A percentile compares a stretch with the other conserved stretches of the same genome.
Conservation (phyloP, 2,329 filamentous ascomycete species). For the Alternaria burnsii region DNA sequence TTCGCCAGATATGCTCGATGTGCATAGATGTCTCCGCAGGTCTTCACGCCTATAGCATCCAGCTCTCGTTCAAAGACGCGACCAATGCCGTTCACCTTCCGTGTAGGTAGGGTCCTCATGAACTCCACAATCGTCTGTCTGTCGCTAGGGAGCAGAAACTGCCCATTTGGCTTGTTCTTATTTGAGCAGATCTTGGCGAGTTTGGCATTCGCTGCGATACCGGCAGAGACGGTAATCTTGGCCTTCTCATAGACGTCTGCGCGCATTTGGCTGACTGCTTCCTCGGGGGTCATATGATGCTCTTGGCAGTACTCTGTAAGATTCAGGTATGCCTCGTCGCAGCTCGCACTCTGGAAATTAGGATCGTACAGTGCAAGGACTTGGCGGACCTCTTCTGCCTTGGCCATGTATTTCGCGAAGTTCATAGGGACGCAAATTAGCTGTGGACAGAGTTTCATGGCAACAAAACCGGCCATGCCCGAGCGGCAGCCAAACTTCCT, state of each 20-base stretch:
- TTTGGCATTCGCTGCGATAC: constrained; percentile 91
- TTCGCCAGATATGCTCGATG: constrained; percentile 76
- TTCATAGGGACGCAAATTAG: constrained; percentile 84
- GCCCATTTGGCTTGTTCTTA: constrained; percentile 94
- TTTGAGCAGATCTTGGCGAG: constrained; percentile 96
- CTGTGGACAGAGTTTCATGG: constrained; percentile 89
- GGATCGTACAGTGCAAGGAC: constrained; percentile 89
- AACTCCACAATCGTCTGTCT: constrained; percentile 80
- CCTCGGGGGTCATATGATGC: constrained; percentile 73
- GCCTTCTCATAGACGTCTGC: constrained; percentile 77
- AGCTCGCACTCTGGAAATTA: constrained; percentile 89
- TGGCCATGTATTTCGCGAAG: constrained; percentile 89
- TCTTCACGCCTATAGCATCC: constrained; percentile 84
- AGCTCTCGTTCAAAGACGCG: constrained; percentile 92
- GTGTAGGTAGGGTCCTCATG: constrained; percentile 81
- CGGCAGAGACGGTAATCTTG: constrained; percentile 88
- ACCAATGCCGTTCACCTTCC: constrained; percentile 95
- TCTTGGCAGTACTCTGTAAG: constrained; percentile 83
- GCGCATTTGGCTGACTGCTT: constrained; percentile 80
- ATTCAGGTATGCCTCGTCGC: constrained; percentile 96
- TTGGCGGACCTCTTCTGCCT: constrained; percentile 85
- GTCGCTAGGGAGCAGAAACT: constrained; percentile 78
- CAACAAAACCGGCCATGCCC: constrained; percentile 96
- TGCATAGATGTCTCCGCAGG: constrained; percentile 84
- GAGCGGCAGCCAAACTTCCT: constrained; percentile 89